Evolutionary conservation across 257 asterid species (phyloP).

Genomic region (Solanum virginianum): DNA sequence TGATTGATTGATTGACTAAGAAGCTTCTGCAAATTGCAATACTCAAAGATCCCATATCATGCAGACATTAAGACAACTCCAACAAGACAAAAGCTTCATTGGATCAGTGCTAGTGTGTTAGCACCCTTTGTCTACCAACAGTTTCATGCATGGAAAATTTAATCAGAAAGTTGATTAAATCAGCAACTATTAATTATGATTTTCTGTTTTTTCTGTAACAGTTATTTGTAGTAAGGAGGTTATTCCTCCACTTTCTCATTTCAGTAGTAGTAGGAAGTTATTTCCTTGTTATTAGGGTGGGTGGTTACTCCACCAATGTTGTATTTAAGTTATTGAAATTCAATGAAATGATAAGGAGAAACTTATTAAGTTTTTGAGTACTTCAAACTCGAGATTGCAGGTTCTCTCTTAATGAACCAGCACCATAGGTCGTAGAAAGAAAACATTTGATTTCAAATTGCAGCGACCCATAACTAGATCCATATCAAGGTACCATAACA

Average conservation of each 20-base stretch:
- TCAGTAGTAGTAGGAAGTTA: neutral
- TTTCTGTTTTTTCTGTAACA: too few relatives aligned
- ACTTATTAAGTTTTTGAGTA: neutral
- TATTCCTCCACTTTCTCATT: neutral
- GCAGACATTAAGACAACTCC: neutral
- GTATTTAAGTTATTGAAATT: too few relatives aligned
- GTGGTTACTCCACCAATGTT: neutral
- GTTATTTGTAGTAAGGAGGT: too few relatives aligned
- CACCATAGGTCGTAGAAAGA: too few relatives aligned
- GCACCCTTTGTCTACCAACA: neutral
- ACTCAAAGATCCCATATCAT: neutral
- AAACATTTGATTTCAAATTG: too few relatives aligned
- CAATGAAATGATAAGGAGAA: neutral
- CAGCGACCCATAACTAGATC: too few relatives aligned
- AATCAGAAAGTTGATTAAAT: too few relatives aligned
- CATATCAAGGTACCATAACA: too few relatives aligned
- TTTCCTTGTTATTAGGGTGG: too few relatives aligned
- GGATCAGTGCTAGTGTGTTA: neutral
- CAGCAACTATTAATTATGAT: neutral
- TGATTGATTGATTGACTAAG: neutral
- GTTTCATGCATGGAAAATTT: neutral
- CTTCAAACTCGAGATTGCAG: neutral
- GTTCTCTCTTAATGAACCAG: neutral
- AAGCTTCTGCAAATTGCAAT: neutral
- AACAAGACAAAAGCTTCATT: neutral